Base-by-base conservation (phyloP, 306 rosid species). In the Ceratonia siliqua region DNA sequence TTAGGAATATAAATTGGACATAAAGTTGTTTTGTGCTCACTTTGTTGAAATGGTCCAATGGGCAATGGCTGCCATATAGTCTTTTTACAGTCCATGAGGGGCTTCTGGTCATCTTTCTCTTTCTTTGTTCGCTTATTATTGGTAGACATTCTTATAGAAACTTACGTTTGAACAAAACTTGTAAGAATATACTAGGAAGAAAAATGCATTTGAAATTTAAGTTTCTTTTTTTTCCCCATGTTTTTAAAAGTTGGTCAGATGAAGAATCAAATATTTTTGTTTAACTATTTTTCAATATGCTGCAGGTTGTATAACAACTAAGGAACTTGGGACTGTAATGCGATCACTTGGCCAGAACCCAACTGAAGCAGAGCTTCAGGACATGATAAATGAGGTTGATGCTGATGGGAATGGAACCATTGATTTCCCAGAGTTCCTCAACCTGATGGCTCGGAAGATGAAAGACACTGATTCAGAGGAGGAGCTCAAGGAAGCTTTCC, bases 301-400 rank as follows among this genome's bases (percentile, higher is more conserved):
- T 41, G 21, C 79, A 86, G 89, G 89, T 12, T 80, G 89, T 27
- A 86, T 86, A 76, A 86, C 87, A 11, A 80, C 89, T 48, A 77
- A 83, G 74, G 89, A 82, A 66, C 85, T 86, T 74, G 87, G 89
- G 57, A 86, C 87, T 20, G 87, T 82, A 15, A 82, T 86, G 89
- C 78, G 89, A 15, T 86, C 89, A 43, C 79, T 82, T 45, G 89
- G 89, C 36, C 89, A 86, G 61, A 86, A 86, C 65, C 89, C 89
- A 18, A 86, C 89, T 35, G 86, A 85, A 30, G 89, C 89, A 0
- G 89, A 85, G 82, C 82, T 85, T 10, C 82, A 76, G 76, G 87
- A 85, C 41, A 85, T 85, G 89, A 85, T 85, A 35, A 85, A 85
- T 38, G 87, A 82, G 68, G 89, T 85, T 63, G 89, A 85, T 77